phyloP scores from a whole-genome alignment of 768 basidiomycete species.

The Mycena maculata region DNA sequence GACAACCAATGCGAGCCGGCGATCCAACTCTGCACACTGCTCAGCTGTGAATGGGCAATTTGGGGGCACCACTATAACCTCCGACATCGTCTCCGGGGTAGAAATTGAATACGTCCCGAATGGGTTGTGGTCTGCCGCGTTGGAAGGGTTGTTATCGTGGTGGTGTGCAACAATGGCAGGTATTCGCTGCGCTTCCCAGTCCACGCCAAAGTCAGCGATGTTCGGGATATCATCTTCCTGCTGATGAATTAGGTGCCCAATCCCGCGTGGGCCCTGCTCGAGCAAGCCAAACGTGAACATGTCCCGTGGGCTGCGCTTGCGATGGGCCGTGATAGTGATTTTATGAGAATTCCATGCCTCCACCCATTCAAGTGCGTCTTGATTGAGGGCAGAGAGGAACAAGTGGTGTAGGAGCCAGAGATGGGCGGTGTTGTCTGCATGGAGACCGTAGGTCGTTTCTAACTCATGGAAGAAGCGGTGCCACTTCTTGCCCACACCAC shows the following conservation, averaged over 20 bases:
- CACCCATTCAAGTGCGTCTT: conserved; percentile 42
- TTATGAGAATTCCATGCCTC: conserved; percentile 44
- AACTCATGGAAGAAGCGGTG: conserved; percentile 49
- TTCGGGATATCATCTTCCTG: neutral
- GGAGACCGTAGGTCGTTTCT: conserved; percentile 43
- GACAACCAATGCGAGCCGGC: neutral
- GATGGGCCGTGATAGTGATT: neutral
- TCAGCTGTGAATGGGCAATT: neutral
- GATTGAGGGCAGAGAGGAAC: conserved; percentile 39
- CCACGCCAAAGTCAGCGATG: neutral
- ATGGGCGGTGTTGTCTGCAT: conserved; percentile 30
- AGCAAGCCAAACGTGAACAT: conserved; percentile 34
- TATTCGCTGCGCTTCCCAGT: neutral
- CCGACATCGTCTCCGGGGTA: neutral
- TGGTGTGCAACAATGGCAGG: neutral
- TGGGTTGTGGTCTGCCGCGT: neutral
- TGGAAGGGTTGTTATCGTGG: neutral
- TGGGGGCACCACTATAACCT: conserved; percentile 6
- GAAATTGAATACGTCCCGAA: neutral
- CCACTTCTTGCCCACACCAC: conserved; percentile 51
- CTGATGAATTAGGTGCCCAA: neutral
- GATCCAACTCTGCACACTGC: neutral
- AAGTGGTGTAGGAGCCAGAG: conserved; percentile 40
- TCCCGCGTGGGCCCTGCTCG: conserved; percentile 24
- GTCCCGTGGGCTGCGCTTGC: conserved; percentile 22